Evolutionary conservation across 371 early-diverging fungal genomes (phyloP).

Genomic region (Mortierella sp.): DNA sequence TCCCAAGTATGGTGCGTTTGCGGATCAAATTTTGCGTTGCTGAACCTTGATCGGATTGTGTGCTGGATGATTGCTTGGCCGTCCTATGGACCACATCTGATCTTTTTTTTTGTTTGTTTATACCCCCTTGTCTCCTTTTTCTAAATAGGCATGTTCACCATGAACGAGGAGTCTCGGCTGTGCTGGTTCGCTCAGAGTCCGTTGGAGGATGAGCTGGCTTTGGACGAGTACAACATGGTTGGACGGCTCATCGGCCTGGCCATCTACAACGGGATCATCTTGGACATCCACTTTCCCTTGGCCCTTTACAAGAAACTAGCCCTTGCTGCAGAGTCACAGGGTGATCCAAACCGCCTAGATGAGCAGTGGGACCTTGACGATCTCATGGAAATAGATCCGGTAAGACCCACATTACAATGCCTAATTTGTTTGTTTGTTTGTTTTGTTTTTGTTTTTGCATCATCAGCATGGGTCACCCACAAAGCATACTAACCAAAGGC

Average conservation of each 20-base stretch:
- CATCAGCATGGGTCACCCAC: neutral
- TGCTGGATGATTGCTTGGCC: constrained; percentile 21
- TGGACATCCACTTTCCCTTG: constrained; percentile 92
- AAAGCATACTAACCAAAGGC: neutral
- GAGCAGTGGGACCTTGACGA: constrained; percentile 71
- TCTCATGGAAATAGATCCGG: constrained; percentile 69
- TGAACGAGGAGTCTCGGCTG: constrained; percentile 85
- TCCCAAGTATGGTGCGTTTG: constrained; percentile 84
- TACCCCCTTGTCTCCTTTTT: neutral
- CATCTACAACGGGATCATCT: constrained; percentile 91
- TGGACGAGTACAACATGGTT: constrained; percentile 87
- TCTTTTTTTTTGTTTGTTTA: neutral
- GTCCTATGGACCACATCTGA: constrained; percentile 2
- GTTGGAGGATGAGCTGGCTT: constrained; percentile 71
- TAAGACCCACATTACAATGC: constrained; percentile 44
- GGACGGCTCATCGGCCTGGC: constrained; percentile 94
- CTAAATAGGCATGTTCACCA: constrained; percentile 80
- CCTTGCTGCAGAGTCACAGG: constrained; percentile 29
- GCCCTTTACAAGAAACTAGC: constrained; percentile 93
- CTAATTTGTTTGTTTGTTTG: neutral
- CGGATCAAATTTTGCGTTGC: constrained; percentile 13
- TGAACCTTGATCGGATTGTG: constrained; percentile 9
- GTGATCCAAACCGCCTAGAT: constrained; percentile 58
- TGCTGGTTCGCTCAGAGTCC: constrained; percentile 90
- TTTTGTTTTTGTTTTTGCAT: neutral